A percentile compares a stretch with the other conserved stretches of the same genome.
phyloP scores from a whole-genome alignment of 257 asterid species.

The Ligustrum vulgare region DNA sequence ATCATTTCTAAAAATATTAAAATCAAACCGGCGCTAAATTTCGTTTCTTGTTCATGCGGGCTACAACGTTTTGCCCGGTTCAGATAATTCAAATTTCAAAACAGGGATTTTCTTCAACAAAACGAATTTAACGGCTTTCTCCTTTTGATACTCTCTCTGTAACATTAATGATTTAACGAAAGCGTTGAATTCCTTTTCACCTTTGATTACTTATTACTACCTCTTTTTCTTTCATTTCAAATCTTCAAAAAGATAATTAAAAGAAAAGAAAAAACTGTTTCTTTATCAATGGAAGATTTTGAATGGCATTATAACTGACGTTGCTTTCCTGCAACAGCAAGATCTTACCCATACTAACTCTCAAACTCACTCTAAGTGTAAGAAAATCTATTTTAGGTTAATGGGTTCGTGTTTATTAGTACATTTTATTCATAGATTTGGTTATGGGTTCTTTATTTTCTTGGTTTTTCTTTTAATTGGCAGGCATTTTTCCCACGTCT shows the following conservation, averaged over 20 bases:
- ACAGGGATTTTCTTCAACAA: constrained; percentile 32
- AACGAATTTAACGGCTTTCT: constrained; percentile 58
- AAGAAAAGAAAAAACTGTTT: constrained; percentile 10
- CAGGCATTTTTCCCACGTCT: constrained; percentile 39
- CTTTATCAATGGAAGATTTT: constrained; percentile 55
- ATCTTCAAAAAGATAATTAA: constrained; percentile 25
- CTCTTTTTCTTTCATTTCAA: constrained; percentile 40
- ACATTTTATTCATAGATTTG: neutral
- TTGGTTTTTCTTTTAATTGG: constrained; percentile 25
- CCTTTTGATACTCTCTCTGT: constrained; percentile 30
- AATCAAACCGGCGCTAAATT: no score
- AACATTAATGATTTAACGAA: constrained; percentile 24
- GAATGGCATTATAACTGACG: constrained; percentile 68
- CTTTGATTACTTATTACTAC: constrained; percentile 12
- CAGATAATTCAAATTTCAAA: constrained; percentile 59
- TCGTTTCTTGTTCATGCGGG: neutral
- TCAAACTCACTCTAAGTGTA: constrained; percentile 39
- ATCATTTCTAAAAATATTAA: no score
- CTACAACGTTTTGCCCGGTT: constrained; percentile 19
- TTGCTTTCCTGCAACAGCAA: constrained; percentile 43
- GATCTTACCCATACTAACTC: constrained; percentile 28
- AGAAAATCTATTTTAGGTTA: constrained; percentile 22
- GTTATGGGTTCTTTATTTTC: constrained; percentile 21
- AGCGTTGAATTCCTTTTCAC: constrained; percentile 39
- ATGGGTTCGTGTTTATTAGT: constrained; percentile 1